Conservation (phyloP, 495 filamentous ascomycete genomes). For the Podospora didyma region DNA sequence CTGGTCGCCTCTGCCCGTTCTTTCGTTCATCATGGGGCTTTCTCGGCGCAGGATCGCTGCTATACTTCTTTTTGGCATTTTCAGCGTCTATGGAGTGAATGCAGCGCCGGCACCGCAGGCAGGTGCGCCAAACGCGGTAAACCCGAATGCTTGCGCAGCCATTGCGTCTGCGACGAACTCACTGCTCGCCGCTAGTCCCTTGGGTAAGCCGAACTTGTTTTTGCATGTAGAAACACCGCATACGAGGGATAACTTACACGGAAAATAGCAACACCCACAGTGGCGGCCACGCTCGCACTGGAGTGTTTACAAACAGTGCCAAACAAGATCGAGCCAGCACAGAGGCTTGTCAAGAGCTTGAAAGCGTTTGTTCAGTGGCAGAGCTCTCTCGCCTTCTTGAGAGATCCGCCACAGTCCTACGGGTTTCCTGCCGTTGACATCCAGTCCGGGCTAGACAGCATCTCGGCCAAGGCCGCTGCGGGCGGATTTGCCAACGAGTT, state of each 20-base stretch:
- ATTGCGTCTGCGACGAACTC: conserved; percentile 19
- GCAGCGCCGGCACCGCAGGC: conserved; percentile 21
- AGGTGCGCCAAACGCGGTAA: conserved; percentile 2
- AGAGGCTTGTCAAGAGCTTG: conserved; percentile 30
- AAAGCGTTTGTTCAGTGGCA: conserved; percentile 34
- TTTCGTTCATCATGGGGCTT: conserved; percentile 13
- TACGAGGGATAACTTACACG: neutral
- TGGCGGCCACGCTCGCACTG: conserved; percentile 24
- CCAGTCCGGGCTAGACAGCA: conserved; percentile 32
- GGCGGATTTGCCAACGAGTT: conserved; percentile 44
- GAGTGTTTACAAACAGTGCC: conserved; percentile 30
- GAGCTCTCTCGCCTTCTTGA: conserved; percentile 40
- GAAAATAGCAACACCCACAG: conserved; percentile 16
- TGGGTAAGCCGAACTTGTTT: conserved; percentile 10
- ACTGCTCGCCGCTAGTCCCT: conserved; percentile 15
- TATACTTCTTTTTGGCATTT: conserved; percentile 1
- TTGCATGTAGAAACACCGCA: too few relatives aligned
- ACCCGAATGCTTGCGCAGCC: conserved; percentile 22
- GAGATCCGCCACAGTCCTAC: conserved; percentile 39
- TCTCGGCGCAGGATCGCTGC: conserved; percentile 8
- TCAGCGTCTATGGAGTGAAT: conserved; percentile 11
- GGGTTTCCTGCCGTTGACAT: conserved; percentile 36
- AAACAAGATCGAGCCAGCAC: conserved; percentile 24
- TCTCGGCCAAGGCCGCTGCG: conserved; percentile 20
- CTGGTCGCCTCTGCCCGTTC: conserved; percentile 19